Conservation (phyloP, 2,329 filamentous ascomycete species). For the Cladosporium sphaerospermum region DNA sequence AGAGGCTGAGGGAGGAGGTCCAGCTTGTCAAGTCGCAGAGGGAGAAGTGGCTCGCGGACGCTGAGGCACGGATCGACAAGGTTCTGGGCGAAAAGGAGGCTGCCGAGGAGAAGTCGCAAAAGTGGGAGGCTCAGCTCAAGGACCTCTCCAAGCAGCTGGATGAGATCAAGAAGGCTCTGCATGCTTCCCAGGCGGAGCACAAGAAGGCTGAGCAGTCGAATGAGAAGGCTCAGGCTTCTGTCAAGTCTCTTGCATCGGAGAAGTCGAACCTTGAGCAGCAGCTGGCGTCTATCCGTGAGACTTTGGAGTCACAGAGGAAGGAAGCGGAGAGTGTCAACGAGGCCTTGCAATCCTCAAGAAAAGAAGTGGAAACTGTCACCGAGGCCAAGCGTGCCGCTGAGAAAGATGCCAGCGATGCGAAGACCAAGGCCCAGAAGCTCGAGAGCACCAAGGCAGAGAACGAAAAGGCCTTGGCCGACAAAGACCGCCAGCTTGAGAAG, state of each 20-base stretch:
- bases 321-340: constrained; percentile 1
- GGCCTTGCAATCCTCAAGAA: constrained; percentile 13
- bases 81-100: constrained; percentile 27
- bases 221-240: neutral
- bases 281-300: constrained; percentile 9
- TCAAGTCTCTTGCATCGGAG: neutral
- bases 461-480: constrained; percentile 1
- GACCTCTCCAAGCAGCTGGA: neutral
- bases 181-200: constrained; percentile 14
- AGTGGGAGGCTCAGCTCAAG: constrained; percentile 4
- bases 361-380: constrained; percentile 13
- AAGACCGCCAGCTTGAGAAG: neutral
- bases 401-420: constrained; percentile 1
- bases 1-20: constrained; percentile 23
- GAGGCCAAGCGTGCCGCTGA: constrained; percentile 8
- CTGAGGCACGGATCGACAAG: constrained; percentile 29
- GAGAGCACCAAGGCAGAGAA: constrained; percentile 6
- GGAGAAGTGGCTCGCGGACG: constrained; percentile 29
- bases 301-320: constrained; percentile 12
- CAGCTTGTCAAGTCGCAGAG: constrained; percentile 21
- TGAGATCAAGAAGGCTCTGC: constrained; percentile 3
- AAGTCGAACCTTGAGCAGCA: constrained; percentile 8
- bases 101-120: constrained; percentile 14
- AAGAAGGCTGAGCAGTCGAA: constrained; percentile 4
- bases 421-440: constrained; percentile 6